These are phyloP conservation scores for Teratosphaeria gauchensis DNA, from an alignment of 2,329 filamentous ascomycete species.

Conservation along the genomic window DNA sequence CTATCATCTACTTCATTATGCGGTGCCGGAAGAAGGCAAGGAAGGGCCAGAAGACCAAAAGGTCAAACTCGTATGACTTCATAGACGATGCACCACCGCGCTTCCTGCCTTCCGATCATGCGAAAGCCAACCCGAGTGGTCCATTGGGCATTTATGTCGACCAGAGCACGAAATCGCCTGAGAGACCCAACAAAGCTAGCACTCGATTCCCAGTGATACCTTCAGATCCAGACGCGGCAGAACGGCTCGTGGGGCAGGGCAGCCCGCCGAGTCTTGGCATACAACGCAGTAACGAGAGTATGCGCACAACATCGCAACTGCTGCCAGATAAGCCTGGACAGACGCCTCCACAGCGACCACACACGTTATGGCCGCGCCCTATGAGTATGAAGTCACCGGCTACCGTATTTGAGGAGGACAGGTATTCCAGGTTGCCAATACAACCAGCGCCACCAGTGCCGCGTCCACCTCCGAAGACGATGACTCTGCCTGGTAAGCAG, in stretches of 20 bases:
- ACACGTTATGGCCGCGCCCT: background rate
- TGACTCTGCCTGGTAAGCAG: background rate
- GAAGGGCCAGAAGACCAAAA: slow-evolving; percentile 2
- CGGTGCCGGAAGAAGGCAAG: slow-evolving; percentile 16
- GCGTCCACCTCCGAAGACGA: slow-evolving; percentile 6
- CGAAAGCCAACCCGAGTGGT: slow-evolving; percentile 7
- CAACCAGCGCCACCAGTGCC: slow-evolving; percentile 1
- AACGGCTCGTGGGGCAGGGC: background rate
- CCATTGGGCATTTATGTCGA: slow-evolving; percentile 4
- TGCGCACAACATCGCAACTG: slow-evolving; percentile 20
- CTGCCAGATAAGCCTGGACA: slow-evolving; percentile 23
- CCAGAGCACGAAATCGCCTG: background rate
- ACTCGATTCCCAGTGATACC: background rate
- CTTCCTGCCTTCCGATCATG: slow-evolving; percentile 13
- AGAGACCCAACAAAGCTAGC: slow-evolving; percentile 1
- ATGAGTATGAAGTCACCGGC: slow-evolving; percentile 9
- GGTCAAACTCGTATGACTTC: slow-evolving; percentile 24
- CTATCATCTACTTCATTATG: slow-evolving; percentile 11
- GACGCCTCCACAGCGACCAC: slow-evolving; percentile 7
- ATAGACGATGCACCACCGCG: slow-evolving; percentile 21
- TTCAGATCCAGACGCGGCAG: background rate
- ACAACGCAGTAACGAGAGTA: slow-evolving; percentile 13
- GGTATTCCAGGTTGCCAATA: slow-evolving; percentile 5
- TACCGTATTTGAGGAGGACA: slow-evolving; percentile 27
- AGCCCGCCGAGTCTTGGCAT: background rate